phyloP scores from a whole-genome alignment of 2,329 filamentous ascomycete genomes.

The Penicillium sclerotiorum region DNA sequence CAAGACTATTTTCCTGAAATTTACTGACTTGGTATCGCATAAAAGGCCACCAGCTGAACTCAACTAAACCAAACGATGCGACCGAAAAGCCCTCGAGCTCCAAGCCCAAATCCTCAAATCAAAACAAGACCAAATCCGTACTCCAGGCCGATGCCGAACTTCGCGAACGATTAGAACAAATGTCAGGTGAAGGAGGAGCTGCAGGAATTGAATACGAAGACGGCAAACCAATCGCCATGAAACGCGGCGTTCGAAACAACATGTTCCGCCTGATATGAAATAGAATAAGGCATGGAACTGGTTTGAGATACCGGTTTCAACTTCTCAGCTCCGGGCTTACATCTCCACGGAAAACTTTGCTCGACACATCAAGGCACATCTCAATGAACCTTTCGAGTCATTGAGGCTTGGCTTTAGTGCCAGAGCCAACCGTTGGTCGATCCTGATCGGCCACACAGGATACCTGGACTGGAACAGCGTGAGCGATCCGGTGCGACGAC shows the following conservation, averaged over 20 bases:
- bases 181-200: conserved; percentile 70
- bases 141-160: conserved; percentile 69
- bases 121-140: conserved; percentile 55
- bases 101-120: conserved; percentile 10
- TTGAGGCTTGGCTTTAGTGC: no score
- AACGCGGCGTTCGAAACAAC: conserved; percentile 72
- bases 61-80: neutral
- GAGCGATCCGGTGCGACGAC: neutral
- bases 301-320: no score
- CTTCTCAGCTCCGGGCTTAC: no score
- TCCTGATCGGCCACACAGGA: no score
- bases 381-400: no score
- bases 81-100: conserved; percentile 3
- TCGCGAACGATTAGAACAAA: conserved; percentile 63
- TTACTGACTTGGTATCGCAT: no score
- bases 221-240: conserved; percentile 71
- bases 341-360: no score
- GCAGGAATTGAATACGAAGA: conserved; percentile 75
- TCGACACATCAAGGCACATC: no score
- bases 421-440: no score
- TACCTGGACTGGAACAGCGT: neutral
- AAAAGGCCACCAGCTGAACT: neutral
- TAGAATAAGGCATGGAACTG: neutral
- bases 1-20: no score
- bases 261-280: conserved; percentile 71